Evolutionary conservation across 768 basidiomycete genomes (phyloP).

Genomic region (Boletus sp.): DNA sequence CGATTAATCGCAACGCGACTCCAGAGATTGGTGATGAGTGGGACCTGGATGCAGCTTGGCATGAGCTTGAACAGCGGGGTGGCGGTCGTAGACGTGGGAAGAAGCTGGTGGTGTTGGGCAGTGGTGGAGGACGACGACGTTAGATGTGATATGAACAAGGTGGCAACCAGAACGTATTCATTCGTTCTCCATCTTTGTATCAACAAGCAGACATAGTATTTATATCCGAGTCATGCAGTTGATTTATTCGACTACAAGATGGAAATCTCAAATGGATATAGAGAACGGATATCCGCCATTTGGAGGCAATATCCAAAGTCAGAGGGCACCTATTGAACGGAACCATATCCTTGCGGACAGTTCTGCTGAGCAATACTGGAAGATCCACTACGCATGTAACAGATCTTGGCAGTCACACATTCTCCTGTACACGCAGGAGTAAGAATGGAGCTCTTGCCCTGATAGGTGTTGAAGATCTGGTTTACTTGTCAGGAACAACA

Average conservation of each 20-base stretch:
- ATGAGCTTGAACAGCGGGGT: conserved; percentile 67
- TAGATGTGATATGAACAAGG: conserved; percentile 14
- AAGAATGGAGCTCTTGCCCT: conserved; percentile 65
- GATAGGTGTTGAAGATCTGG: conserved; percentile 65
- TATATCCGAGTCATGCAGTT: conserved; percentile 1
- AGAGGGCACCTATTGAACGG: conserved; percentile 43
- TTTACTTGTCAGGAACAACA: conserved; percentile 4
- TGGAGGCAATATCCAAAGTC: background rate
- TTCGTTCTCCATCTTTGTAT: conserved; percentile 13
- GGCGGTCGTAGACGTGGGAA: conserved; percentile 58
- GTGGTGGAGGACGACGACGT: conserved; percentile 54
- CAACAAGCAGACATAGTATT: conserved; percentile 6
- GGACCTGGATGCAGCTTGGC: conserved; percentile 79
- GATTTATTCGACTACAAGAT: background rate
- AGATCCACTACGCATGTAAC: conserved; percentile 76
- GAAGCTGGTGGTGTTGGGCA: conserved; percentile 70
- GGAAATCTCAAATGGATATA: background rate
- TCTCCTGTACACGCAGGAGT: conserved; percentile 55
- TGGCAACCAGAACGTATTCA: background rate
- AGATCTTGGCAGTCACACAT: conserved; percentile 68
- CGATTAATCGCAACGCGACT: conserved; percentile 27
- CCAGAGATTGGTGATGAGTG: conserved; percentile 56
- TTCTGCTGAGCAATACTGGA: conserved; percentile 57
- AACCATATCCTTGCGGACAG: conserved; percentile 63
- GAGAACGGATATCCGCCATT: background rate